phyloP scores from a whole-genome alignment of 2,329 filamentous ascomycete genomes.

The Tolypocladium guangdongense region DNA sequence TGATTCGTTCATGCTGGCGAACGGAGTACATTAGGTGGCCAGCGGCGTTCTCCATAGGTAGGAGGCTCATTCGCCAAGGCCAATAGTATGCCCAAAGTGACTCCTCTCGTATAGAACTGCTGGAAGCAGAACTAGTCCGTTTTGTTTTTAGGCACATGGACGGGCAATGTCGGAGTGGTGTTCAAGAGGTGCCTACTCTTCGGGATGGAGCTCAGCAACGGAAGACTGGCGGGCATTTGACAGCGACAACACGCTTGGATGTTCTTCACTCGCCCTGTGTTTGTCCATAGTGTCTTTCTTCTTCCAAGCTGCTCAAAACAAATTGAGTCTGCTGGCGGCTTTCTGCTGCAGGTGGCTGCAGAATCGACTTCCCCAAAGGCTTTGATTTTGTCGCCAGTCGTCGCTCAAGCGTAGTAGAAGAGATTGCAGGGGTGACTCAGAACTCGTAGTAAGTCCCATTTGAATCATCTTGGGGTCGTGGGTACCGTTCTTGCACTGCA shows the following conservation, averaged over 20 bases:
- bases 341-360: too few species aligned
- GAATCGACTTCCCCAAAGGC: background rate
- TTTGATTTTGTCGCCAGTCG: background rate
- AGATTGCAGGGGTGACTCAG: too few species aligned
- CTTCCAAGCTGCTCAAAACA: background rate
- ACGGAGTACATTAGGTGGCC: background rate
- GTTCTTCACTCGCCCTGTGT: too few species aligned
- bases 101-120: too few species aligned
- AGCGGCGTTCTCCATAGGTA: too few species aligned
- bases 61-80: background rate
- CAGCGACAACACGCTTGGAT: background rate
- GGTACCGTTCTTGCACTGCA: too few species aligned
- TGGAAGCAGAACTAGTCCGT: background rate
- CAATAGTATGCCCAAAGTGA: too few species aligned
- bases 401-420: background rate
- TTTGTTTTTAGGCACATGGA: background rate
- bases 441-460: too few species aligned
- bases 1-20: background rate
- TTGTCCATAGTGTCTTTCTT: background rate
- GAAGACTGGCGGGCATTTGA: background rate
- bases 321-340: background rate
- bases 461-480: too few species aligned
- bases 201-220: background rate
- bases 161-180: background rate
- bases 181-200: background rate